phyloP scores from a whole-genome alignment of 306 rosid species.

The Fagus sylvatica region DNA sequence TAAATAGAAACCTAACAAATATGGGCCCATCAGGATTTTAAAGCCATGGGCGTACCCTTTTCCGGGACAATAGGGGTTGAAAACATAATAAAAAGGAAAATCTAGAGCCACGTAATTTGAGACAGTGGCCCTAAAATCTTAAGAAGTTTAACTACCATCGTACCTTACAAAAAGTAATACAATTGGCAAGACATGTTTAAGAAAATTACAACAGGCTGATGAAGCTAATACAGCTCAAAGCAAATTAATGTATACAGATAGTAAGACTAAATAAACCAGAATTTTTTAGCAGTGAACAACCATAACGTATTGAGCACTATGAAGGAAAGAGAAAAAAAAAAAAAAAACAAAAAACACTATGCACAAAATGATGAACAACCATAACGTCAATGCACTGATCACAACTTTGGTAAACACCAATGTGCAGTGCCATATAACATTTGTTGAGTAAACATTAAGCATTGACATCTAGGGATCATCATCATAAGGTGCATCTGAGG shows the following conservation, averaged over 20 bases:
- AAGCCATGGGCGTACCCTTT: not conserved
- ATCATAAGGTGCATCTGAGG: constrained; percentile 45
- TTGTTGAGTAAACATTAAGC: not conserved
- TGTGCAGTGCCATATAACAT: not conserved
- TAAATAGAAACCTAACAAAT: no score
- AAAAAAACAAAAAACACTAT: no score
- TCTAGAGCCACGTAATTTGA: not conserved
- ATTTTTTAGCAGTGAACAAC: constrained; percentile 9
- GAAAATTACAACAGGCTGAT: not conserved
- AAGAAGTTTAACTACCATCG: not conserved
- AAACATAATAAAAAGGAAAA: not conserved
- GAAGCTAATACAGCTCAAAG: not conserved
- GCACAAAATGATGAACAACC: constrained; percentile 10
- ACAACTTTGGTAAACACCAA: not conserved
- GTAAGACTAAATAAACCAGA: constrained; percentile 21
- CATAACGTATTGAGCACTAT: not conserved
- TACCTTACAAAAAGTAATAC: not conserved
- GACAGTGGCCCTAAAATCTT: not conserved
- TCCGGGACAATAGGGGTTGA: not conserved
- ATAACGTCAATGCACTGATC: not conserved
- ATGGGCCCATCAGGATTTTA: not conserved
- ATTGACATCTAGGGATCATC: constrained; percentile 63
- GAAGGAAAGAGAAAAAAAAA: not conserved
- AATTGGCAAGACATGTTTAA: not conserved
- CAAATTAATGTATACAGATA: not conserved